Evolutionary conservation across 2,329 filamentous ascomycete species (phyloP).

Genomic region (Tolypocladium ophioglossoides): DNA sequence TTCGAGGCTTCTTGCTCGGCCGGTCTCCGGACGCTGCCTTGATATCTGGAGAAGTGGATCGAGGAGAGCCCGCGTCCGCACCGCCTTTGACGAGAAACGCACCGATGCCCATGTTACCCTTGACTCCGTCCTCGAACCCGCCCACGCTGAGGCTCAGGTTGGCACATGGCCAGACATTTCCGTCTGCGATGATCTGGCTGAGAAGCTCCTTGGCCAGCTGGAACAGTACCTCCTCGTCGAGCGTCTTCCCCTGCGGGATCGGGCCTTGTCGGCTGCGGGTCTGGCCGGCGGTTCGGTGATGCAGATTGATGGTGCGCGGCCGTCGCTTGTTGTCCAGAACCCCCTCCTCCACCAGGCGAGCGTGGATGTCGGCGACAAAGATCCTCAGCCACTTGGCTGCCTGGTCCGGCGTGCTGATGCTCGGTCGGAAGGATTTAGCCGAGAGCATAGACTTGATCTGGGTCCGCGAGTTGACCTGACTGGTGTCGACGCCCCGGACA

Average conservation of each 20-base stretch:
- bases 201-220: conserved; percentile 68
- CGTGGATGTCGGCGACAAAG: conserved; percentile 84
- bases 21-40: conserved; percentile 4
- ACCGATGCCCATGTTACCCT: conserved; percentile 76
- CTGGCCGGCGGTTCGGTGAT: conserved; percentile 66
- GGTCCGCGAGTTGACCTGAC: conserved; percentile 81
- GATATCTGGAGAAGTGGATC: conserved; percentile 7
- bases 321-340: conserved; percentile 78
- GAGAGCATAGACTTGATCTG: conserved; percentile 97
- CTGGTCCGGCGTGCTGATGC: conserved; percentile 68
- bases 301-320: conserved; percentile 75
- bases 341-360: conserved; percentile 81
- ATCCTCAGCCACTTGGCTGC: conserved; percentile 80
- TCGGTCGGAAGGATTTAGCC: conserved; percentile 86
- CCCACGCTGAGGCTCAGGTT: conserved; percentile 81
- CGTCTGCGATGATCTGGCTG: conserved; percentile 66
- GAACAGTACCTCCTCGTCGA: conserved; percentile 65
- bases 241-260: conserved; percentile 63
- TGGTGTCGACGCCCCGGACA: conserved; percentile 75
- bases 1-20: conserved; percentile 19
- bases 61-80: conserved; percentile 43
- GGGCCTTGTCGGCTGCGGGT: conserved; percentile 64
- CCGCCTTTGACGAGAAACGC: conserved; percentile 73
- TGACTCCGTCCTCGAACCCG: conserved; percentile 84
- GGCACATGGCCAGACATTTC: conserved; percentile 78